phyloP scores from a whole-genome alignment of 352 stramenopile species.

The Thalassiosira allenii region DNA sequence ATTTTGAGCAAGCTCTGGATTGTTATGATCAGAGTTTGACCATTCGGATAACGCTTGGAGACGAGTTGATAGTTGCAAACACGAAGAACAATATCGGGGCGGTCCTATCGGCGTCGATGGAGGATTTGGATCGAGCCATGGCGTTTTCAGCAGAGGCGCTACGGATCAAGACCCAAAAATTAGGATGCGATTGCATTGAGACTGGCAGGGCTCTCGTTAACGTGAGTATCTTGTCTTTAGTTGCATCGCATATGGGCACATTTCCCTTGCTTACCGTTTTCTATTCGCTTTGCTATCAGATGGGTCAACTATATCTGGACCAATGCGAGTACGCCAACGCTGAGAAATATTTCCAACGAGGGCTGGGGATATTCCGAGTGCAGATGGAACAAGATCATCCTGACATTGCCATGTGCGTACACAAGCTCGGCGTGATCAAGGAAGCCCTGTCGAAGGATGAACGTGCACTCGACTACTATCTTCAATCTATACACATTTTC shows the following conservation, averaged over 20 bases:
- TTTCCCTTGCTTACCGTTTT: no score
- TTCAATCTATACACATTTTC: slow-evolving; percentile 59
- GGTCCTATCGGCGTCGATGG: slow-evolving; percentile 46
- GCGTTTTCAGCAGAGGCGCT: slow-evolving; percentile 65
- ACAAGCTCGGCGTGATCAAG: slow-evolving; percentile 66
- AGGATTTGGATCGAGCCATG: slow-evolving; percentile 59
- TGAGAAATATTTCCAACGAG: slow-evolving; percentile 61
- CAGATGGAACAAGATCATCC: slow-evolving; percentile 28
- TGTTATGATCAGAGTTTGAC: slow-evolving; percentile 71
- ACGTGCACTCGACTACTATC: slow-evolving; percentile 52
- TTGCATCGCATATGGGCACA: no score
- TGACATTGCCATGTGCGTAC: slow-evolving; percentile 64
- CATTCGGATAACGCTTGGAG: slow-evolving; percentile 55
- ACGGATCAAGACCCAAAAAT: slow-evolving; percentile 57
- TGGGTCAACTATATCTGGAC: slow-evolving; percentile 62
- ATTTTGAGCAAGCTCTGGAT: slow-evolving; percentile 66
- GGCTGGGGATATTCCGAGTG: slow-evolving; percentile 43
- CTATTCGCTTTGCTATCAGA: no score
- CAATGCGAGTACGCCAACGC: slow-evolving; percentile 46
- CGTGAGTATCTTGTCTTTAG: no score
- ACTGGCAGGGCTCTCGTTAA: slow-evolving; percentile 64
- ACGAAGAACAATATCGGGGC: slow-evolving; percentile 76
- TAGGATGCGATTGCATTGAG: slow-evolving; percentile 53
- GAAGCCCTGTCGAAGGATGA: slow-evolving; percentile 58
- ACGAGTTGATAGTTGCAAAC: slow-evolving; percentile 66